These are phyloP conservation scores for Pythium monospermum DNA, from an alignment of 352 stramenopile genomes.

Conservation along the genomic window DNA sequence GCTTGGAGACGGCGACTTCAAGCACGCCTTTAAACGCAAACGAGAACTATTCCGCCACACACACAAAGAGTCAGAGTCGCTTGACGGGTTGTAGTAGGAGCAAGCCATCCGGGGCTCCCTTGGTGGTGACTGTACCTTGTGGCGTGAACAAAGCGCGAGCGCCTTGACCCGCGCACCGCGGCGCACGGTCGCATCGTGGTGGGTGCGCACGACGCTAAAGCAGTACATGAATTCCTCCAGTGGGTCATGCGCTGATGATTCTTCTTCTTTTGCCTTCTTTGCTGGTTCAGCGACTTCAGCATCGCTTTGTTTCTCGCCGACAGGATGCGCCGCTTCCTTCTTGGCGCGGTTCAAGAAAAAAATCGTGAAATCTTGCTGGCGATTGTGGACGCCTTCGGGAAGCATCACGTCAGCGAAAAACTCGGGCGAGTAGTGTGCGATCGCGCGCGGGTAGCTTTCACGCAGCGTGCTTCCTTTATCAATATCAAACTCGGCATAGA, in stretches of 20 bases:
- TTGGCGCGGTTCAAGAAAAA: constrained; percentile 83
- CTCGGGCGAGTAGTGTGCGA: constrained; percentile 79
- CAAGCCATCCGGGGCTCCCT: no score
- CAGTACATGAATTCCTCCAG: constrained; percentile 84
- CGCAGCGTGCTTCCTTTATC: constrained; percentile 85
- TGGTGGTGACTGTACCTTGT: no score
- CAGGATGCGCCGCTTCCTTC: constrained; percentile 6
- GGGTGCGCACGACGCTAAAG: constrained; percentile 81
- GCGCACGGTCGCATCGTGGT: constrained; percentile 62
- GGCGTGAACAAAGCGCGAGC: constrained; percentile 72
- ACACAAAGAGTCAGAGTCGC: background rate
- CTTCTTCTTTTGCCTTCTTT: background rate
- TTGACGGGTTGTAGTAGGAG: background rate
- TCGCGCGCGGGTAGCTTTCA: constrained; percentile 50
- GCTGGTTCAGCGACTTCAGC: background rate
- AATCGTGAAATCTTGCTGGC: constrained; percentile 78
- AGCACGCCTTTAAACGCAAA: constrained; percentile 75
- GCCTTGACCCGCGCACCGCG: constrained; percentile 79
- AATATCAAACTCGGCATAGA: constrained; percentile 85
- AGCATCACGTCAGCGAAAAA: constrained; percentile 89
- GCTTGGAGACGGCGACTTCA: constrained; percentile 66
- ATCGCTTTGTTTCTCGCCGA: background rate
- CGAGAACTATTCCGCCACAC: constrained; percentile 29
- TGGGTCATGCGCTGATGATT: constrained; percentile 25
- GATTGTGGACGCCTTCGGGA: constrained; percentile 85